Base-by-base conservation (phyloP, 2,329 filamentous ascomycete species). In the Talaromyces marneffei region DNA sequence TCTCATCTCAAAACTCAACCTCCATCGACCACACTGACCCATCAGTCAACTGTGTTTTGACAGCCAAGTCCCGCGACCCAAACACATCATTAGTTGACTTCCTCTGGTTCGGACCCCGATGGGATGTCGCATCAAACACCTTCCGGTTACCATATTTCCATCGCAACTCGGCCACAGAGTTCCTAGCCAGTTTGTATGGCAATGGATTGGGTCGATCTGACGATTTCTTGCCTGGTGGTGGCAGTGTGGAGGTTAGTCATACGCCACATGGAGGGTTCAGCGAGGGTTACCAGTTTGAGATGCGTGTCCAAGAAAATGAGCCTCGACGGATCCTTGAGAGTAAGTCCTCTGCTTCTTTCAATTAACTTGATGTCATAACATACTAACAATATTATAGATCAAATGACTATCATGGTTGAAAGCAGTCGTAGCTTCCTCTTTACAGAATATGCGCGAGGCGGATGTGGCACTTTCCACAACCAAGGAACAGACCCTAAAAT, bases 91-190 rank as follows among this genome's bases (percentile, higher is more conserved):
- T 84, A 0, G 86, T 85, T 6, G 87, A 90, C 75, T 89, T 90
- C 66, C 85, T 89, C 68, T 85, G 89, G 72, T 89, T 90, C 75
- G 86, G 87, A 9, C 87, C 87, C 1, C 81, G 87, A 56, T 90
- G 87, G 87, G 81, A 89, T 35, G 86, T 88, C 0, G 83, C 82
- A 1, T 85, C 88, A 67, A 80, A 87, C 69, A 90, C 87, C 0
- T 90, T 89, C 79, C 83, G 87, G 5, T 86, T 86, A 25, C 87
- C 88, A 0, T 90, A 86, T 80, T 90, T 87, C 76, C 87, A 90
- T 74, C 82, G 85, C 68, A 88, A 87, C 77, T 85, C 83, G 14
- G 86, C 86, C 78, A 83, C 80, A 62, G 85, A 88, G 71, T 87
- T 87, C 75, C 64, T 68, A 62, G 69, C 65, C 14, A 66, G 65